Evolutionary conservation across 2,329 filamentous ascomycete species (phyloP).

Genomic region (Botrytis squamosa): DNA sequence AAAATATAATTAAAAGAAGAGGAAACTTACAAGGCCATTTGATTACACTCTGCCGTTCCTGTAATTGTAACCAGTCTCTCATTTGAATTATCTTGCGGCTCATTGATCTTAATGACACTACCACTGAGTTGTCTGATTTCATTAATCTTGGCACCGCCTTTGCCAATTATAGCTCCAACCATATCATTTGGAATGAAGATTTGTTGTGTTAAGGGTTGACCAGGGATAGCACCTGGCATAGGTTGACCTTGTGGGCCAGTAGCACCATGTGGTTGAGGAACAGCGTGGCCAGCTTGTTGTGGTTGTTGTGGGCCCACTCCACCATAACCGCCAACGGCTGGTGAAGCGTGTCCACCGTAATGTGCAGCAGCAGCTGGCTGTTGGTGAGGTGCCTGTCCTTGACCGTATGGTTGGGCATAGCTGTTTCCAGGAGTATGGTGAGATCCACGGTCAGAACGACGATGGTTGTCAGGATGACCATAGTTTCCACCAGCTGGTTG

Average conservation of each 20-base stretch:
- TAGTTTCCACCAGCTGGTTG: conserved; percentile 92
- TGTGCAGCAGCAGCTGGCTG: conserved; percentile 66
- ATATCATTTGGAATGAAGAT: conserved; percentile 99
- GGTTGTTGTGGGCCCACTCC: conserved; percentile 78
- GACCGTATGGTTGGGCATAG: conserved; percentile 63
- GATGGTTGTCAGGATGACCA: conserved; percentile 83
- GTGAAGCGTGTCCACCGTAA: conserved; percentile 56
- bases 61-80: conserved; percentile 98
- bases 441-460: conserved; percentile 69
- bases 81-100: conserved; percentile 98
- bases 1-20: too few relatives aligned
- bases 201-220: conserved; percentile 65
- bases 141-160: conserved; percentile 95
- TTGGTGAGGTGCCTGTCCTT: conserved; percentile 53
- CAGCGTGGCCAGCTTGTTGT: conserved; percentile 63
- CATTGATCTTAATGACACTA: conserved; percentile 99
- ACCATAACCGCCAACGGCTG: conserved; percentile 70
- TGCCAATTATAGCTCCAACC: conserved; percentile 60
- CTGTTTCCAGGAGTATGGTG: conserved; percentile 74
- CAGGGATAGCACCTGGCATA: conserved; percentile 71
- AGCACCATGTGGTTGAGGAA: conserved; percentile 59
- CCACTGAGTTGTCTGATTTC: conserved; percentile 96
- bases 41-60: conserved; percentile 96
- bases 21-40: conserved; percentile 83
- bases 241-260: conserved; percentile 73